phyloP scores from a whole-genome alignment of 331 rosid genomes.

The Pyracantha coccinea region DNA sequence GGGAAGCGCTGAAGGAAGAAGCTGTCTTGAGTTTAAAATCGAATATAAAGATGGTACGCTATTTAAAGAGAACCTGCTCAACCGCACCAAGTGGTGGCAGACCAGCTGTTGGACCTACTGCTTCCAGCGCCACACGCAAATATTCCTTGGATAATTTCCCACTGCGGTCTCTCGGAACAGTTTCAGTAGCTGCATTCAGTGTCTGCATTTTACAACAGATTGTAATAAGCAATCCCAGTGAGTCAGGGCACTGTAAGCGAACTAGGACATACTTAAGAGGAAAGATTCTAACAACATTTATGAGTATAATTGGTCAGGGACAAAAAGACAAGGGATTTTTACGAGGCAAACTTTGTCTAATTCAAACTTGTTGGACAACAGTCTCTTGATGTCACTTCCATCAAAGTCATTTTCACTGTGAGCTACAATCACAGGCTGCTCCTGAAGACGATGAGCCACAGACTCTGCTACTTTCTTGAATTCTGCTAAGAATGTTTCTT shows the following conservation, averaged over 20 bases:
- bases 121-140: conserved; percentile 55
- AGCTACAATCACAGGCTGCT: conserved; percentile 82
- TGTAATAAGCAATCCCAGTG: not conserved
- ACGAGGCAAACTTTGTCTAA: conserved; percentile 63
- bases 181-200: conserved; percentile 47
- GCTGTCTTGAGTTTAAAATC: not conserved
- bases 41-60: not conserved
- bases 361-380: conserved; percentile 83
- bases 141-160: conserved; percentile 65
- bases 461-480: conserved; percentile 65
- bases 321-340: not conserved
- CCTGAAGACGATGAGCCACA: conserved; percentile 57
- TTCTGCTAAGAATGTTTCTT: conserved; percentile 61
- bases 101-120: conserved; percentile 63
- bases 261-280: not conserved
- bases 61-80: conserved; percentile 43
- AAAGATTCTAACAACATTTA: not conserved
- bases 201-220: conserved; percentile 36
- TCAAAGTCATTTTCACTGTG: conserved; percentile 81
- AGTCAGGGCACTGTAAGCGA: not conserved
- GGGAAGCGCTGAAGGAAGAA: not conserved
- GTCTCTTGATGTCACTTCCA: conserved; percentile 66
- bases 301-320: not conserved
- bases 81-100: conserved; percentile 82
- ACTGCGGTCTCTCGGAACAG: conserved; percentile 52